phyloP scores from a whole-genome alignment of 2,329 filamentous ascomycete species.

The Aspergillus oerlinghausenensis region DNA sequence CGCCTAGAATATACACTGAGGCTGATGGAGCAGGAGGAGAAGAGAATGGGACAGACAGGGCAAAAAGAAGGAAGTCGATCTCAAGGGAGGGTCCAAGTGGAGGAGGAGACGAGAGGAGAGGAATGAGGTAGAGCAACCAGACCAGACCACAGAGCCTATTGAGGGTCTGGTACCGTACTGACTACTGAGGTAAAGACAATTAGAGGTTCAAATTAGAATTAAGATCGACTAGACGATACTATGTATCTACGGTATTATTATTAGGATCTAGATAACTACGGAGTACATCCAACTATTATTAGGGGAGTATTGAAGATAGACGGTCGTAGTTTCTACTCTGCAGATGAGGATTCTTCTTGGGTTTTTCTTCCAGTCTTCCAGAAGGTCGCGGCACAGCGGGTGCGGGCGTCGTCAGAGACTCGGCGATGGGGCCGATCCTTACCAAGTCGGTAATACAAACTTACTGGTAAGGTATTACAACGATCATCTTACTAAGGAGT shows the following conservation, averaged over 20 bases:
- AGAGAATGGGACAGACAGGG: not conserved
- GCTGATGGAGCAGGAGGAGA: conserved; percentile 3
- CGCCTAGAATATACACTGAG: not conserved
- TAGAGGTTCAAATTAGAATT: not conserved
- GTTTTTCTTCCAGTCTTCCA: conserved; percentile 18
- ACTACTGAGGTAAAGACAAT: no score
- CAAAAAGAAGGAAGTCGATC: conserved; percentile 7
- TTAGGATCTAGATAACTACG: not conserved
- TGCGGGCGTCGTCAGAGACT: conserved; percentile 16
- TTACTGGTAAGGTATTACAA: no score
- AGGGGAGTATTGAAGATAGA: no score
- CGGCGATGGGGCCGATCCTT: conserved; percentile 11
- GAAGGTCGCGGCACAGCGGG: conserved; percentile 19
- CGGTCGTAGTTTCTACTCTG: no score
- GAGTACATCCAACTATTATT: conserved; percentile 4
- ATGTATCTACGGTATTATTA: not conserved
- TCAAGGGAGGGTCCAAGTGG: conserved; percentile 1
- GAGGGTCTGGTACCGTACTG: no score
- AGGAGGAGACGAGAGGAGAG: conserved; percentile 7
- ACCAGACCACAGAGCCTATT: no score
- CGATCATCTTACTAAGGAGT: no score
- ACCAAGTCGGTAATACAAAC: no score
- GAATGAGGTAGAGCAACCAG: not conserved
- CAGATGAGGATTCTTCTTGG: not conserved
- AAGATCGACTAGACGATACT: not conserved